Percentiles rank a stretch among this genome's conserved stretches.
phyloP scores from a whole-genome alignment of 306 rosid genomes.

The Ziziphus jujuba region DNA sequence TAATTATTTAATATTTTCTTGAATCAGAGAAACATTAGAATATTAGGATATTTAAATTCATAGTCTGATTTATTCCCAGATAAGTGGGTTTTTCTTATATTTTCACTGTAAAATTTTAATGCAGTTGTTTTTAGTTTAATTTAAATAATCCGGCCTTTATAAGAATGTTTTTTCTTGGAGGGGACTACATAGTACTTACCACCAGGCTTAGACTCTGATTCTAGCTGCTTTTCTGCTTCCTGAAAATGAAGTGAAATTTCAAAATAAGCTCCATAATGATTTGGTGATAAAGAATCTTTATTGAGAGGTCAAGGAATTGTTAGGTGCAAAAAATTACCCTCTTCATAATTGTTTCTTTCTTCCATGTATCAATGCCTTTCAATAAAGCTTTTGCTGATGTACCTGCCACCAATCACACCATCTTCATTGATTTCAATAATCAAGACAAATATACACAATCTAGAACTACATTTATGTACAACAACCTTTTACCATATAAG shows the following conservation, averaged over 20 bases:
- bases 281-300: conserved; percentile 3
- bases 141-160: conserved; percentile 3
- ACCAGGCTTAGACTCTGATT: conserved; percentile 46
- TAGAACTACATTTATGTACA: too few relatives aligned
- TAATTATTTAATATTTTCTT: too few relatives aligned
- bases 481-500: too few relatives aligned
- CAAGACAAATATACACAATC: background rate
- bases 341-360: conserved; percentile 59
- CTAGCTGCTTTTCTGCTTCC: conserved; percentile 61
- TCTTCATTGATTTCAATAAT: background rate
- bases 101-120: background rate
- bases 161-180: conserved; percentile 4
- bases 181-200: conserved; percentile 37
- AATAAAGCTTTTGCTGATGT: conserved; percentile 69
- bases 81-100: too few relatives aligned
- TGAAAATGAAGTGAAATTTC: conserved; percentile 39
- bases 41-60: too few relatives aligned
- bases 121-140: background rate
- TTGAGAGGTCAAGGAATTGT: conserved; percentile 1
- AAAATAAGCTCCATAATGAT: conserved; percentile 8
- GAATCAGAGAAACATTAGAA: too few relatives aligned
- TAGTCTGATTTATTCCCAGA: too few relatives aligned
- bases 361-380: conserved; percentile 76
- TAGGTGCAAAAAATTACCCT: conserved; percentile 33
- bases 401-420: conserved; percentile 35